Evolutionary conservation across 1,284 basidiomycete genomes (phyloP).

Genomic region (Lentinula novae-zelandiae): DNA sequence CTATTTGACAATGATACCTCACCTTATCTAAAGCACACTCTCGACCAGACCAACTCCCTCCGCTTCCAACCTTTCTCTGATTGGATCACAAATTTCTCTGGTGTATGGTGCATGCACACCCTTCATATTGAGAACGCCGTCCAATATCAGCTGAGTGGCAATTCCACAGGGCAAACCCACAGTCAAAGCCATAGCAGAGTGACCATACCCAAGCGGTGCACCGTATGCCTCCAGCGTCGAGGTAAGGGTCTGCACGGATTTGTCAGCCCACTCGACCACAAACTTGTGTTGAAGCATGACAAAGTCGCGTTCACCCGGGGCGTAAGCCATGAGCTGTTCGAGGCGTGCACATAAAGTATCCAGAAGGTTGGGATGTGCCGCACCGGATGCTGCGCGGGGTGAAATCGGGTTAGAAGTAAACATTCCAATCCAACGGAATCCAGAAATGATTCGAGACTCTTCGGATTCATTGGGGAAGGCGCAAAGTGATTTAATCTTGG

Average conservation of each 20-base stretch:
- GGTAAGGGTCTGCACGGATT: slow-evolving; percentile 81
- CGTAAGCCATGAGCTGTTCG: slow-evolving; percentile 92
- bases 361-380: slow-evolving; percentile 59
- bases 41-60: slow-evolving; percentile 86
- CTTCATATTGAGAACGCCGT: slow-evolving; percentile 72
- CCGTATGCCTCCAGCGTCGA: slow-evolving; percentile 94
- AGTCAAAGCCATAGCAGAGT: slow-evolving; percentile 91
- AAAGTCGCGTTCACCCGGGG: slow-evolving; percentile 88
- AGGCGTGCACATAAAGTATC: slow-evolving; percentile 93
- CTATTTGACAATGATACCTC: background rate
- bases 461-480: slow-evolving; percentile 72
- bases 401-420: slow-evolving; percentile 72
- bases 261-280: slow-evolving; percentile 82
- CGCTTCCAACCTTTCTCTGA: slow-evolving; percentile 74
- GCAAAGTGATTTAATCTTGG: slow-evolving; percentile 68
- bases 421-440: slow-evolving; percentile 91
- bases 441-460: slow-evolving; percentile 76
- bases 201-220: slow-evolving; percentile 57
- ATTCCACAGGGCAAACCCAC: slow-evolving; percentile 96
- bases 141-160: slow-evolving; percentile 81
- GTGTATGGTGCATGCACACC: slow-evolving; percentile 91
- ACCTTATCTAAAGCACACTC: slow-evolving; percentile 46
- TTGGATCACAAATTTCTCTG: slow-evolving; percentile 82
- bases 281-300: slow-evolving; percentile 99
- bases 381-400: slow-evolving; percentile 47